These are phyloP conservation scores for Entophlyctis luteolus DNA, from an alignment of 192 early-diverging fungal species.

Conservation along the genomic window DNA sequence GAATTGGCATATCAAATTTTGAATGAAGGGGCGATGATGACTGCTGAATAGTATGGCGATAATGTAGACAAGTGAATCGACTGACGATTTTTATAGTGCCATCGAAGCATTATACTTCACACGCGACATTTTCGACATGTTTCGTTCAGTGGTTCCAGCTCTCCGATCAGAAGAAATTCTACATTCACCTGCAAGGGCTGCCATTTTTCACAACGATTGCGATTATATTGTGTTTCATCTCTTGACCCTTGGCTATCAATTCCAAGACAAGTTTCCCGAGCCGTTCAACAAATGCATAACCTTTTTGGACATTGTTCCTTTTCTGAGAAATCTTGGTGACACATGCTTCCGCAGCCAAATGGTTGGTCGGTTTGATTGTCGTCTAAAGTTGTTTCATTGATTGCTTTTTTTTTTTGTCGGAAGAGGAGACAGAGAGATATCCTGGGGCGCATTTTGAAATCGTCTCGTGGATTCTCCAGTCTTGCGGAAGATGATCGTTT, in stretches of 20 bases:
- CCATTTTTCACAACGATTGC: slow-evolving; percentile 70
- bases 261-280: slow-evolving; percentile 35
- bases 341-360: slow-evolving; percentile 51
- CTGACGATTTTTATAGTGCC: slow-evolving; percentile 13
- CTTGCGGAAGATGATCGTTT: slow-evolving; percentile 42
- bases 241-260: slow-evolving; percentile 45
- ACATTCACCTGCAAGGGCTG: slow-evolving; percentile 45
- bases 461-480: slow-evolving; percentile 32
- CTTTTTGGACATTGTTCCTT: slow-evolving; percentile 51
- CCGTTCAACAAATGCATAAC: slow-evolving; percentile 34
- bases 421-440: slow-evolving; percentile 56
- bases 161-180: slow-evolving; percentile 54
- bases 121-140: slow-evolving; percentile 55
- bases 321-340: slow-evolving; percentile 49
- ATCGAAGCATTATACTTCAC: slow-evolving; percentile 30
- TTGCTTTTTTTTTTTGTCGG: slow-evolving; percentile 1
- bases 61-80: too few species aligned
- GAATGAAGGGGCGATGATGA: slow-evolving; percentile 17
- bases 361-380: slow-evolving; percentile 33
- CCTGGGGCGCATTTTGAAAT: slow-evolving; percentile 41
- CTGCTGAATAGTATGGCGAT: too few species aligned
- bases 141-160: slow-evolving; percentile 59
- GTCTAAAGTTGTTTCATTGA: neutral
- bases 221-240: slow-evolving; percentile 46
- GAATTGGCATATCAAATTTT: slow-evolving; percentile 37